Percentiles rank a stretch among this genome's conserved stretches.
Evolutionary conservation across 2,329 filamentous ascomycete genomes (phyloP).

Genomic region (Diatrype stigma): DNA sequence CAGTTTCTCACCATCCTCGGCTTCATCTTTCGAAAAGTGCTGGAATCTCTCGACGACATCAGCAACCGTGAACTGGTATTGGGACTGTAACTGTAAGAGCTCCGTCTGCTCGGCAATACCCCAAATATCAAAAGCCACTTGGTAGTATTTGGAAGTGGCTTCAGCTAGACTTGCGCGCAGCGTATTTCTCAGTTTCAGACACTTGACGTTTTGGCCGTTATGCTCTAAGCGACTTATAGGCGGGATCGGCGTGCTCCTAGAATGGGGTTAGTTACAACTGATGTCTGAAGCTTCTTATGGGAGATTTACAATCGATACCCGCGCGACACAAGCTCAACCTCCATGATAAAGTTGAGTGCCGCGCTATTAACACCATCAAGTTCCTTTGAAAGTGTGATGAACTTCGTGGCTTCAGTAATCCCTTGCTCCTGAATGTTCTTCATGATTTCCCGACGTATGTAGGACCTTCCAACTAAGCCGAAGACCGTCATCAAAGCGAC

Average conservation of each 20-base stretch:
- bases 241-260: constrained; percentile 79
- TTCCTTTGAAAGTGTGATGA: constrained; percentile 26
- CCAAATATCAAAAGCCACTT: constrained; percentile 65
- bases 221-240: constrained; percentile 92
- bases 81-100: constrained; percentile 88
- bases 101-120: constrained; percentile 74
- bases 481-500: constrained; percentile 14
- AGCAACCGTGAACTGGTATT: constrained; percentile 73
- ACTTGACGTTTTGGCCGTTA: constrained; percentile 71
- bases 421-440: constrained; percentile 28
- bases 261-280: constrained; percentile 9
- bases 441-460: constrained; percentile 26
- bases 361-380: constrained; percentile 29
- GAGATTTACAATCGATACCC: constrained; percentile 29
- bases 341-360: constrained; percentile 31
- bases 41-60: constrained; percentile 68
- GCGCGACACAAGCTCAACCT: constrained; percentile 29
- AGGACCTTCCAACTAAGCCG: constrained; percentile 20
- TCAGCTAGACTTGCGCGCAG: constrained; percentile 66
- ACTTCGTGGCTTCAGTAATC: constrained; percentile 21
- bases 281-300: neutral
- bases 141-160: constrained; percentile 67
- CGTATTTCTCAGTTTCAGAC: constrained; percentile 72
- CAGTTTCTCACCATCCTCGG: constrained; percentile 73
- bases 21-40: constrained; percentile 59